A percentile compares a stretch with the other conserved stretches of the same genome.
Conservation (phyloP, 768 basidiomycete species). For the Agrocybe pediades region DNA sequence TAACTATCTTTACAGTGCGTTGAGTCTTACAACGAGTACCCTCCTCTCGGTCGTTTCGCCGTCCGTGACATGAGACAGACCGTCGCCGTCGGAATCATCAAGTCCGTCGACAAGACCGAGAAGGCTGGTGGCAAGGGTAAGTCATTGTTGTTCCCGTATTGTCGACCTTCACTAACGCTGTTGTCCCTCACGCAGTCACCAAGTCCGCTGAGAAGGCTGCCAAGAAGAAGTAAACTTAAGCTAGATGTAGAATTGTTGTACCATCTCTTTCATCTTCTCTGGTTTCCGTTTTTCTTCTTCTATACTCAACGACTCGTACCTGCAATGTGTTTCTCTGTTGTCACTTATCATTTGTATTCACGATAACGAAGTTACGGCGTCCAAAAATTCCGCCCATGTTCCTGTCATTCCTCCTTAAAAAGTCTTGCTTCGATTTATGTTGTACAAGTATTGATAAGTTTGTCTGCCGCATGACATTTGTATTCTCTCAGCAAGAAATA, state of each 20-base stretch:
- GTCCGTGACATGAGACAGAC: conserved; percentile 99
- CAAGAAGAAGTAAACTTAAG: conserved; percentile 86
- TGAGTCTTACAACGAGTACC: conserved; percentile 94
- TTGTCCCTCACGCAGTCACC: conserved; percentile 57
- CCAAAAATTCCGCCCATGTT: conserved; percentile 23
- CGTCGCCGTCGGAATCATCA: conserved; percentile 98
- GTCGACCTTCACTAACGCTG: too few relatives aligned
- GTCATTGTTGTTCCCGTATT: conserved; percentile 19
- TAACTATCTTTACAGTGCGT: conserved; percentile 25
- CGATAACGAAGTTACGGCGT: conserved; percentile 29
- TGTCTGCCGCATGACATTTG: conserved; percentile 10
- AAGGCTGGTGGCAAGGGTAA: conserved; percentile 85
- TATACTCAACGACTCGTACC: conserved; percentile 37
- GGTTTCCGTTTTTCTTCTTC: conserved; percentile 47
- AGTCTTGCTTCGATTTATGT: conserved; percentile 19
- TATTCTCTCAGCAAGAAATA: neutral
- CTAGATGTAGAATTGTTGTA: conserved; percentile 76
- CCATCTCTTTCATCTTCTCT: conserved; percentile 53
- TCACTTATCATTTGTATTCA: conserved; percentile 45
- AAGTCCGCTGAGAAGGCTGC: conserved; percentile 95
- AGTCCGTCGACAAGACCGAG: conserved; percentile 94
- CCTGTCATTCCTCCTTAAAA: conserved; percentile 15
- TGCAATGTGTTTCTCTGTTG: conserved; percentile 32
- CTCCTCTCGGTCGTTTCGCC: conserved; percentile 98
- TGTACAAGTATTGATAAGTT: conserved; percentile 22